A percentile compares a stretch with the other conserved stretches of the same genome.
Evolutionary conservation across 2,329 filamentous ascomycete genomes (phyloP).

Genomic region (Trichoderma sp.): DNA sequence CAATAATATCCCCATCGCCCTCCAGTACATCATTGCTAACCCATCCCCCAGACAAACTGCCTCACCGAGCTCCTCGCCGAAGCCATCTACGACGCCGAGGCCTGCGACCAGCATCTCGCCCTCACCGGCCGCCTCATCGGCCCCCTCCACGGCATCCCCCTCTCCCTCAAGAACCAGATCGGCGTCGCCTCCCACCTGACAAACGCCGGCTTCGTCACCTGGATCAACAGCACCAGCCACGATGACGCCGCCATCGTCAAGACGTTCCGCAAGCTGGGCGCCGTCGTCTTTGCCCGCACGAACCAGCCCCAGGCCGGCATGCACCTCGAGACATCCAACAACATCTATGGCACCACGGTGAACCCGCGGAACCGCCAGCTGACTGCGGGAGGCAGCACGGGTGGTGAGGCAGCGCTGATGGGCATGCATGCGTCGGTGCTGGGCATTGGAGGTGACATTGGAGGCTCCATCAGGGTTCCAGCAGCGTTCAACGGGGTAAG

Average conservation of each 20-base stretch:
- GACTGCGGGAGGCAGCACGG: constrained; percentile 31
- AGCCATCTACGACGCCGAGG: constrained; percentile 16
- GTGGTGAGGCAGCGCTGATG: constrained; percentile 64
- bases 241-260: constrained; percentile 12
- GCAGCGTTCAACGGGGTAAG: constrained; percentile 9
- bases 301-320: constrained; percentile 16
- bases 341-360: constrained; percentile 17
- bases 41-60: constrained; percentile 3
- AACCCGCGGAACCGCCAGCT: constrained; percentile 11
- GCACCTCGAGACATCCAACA: constrained; percentile 20
- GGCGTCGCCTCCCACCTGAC: not conserved
- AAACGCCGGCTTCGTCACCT: constrained; percentile 16
- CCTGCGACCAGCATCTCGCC: constrained; percentile 13
- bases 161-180: constrained; percentile 19
- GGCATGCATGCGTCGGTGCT: constrained; percentile 55
- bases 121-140: constrained; percentile 8
- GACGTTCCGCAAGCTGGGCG: constrained; percentile 10
- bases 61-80: constrained; percentile 18
- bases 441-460: constrained; percentile 62
- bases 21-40: not conserved
- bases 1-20: too few relatives aligned
- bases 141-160: constrained; percentile 20
- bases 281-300: constrained; percentile 17
- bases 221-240: constrained; percentile 6
- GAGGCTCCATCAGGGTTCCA: constrained; percentile 16